A percentile compares a stretch with the other conserved stretches of the same genome.
Evolutionary conservation across 345 rosid genomes (phyloP).

Genomic region (Alliaria petiolata): DNA sequence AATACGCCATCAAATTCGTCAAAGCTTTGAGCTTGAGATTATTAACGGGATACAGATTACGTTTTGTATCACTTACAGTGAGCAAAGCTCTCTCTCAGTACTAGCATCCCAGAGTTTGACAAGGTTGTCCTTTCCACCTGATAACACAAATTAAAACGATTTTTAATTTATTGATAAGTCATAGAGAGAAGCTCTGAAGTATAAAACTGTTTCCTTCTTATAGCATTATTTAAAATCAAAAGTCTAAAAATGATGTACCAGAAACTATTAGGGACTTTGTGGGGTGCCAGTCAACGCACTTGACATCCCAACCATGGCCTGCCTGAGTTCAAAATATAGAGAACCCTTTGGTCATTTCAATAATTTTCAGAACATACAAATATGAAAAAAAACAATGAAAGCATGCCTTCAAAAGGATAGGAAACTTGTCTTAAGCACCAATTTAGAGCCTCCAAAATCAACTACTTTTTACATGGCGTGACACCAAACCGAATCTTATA

Average conservation of each 20-base stretch:
- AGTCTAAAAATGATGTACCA: slow-evolving; percentile 42
- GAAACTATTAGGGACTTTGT: slow-evolving; percentile 90
- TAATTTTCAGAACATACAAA: slow-evolving; percentile 8
- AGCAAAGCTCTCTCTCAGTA: slow-evolving; percentile 82
- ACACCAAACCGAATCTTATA: not conserved
- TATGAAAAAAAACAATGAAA: not conserved
- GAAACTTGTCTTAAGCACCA: not conserved
- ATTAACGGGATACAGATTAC: not conserved
- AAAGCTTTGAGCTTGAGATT: not conserved
- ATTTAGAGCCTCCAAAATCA: not conserved
- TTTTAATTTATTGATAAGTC: not conserved
- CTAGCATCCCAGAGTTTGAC: slow-evolving; percentile 99
- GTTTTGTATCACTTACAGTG: slow-evolving; percentile 58
- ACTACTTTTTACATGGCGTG: not conserved
- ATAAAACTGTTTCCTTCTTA: not conserved
- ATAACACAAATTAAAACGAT: slow-evolving; percentile 12
- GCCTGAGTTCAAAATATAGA: slow-evolving; percentile 81
- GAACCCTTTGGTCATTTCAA: slow-evolving; percentile 47
- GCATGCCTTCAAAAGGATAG: not conserved
- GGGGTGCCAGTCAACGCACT: slow-evolving; percentile 99
- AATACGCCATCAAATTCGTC: slow-evolving; percentile 16
- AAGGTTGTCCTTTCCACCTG: slow-evolving; percentile 96
- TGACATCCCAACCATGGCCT: slow-evolving; percentile 99
- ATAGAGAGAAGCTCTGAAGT: slow-evolving; percentile 1
- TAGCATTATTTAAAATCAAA: not conserved